Evolutionary conservation across 768 basidiomycete genomes (phyloP).

Genomic region (Cyathus striatus): DNA sequence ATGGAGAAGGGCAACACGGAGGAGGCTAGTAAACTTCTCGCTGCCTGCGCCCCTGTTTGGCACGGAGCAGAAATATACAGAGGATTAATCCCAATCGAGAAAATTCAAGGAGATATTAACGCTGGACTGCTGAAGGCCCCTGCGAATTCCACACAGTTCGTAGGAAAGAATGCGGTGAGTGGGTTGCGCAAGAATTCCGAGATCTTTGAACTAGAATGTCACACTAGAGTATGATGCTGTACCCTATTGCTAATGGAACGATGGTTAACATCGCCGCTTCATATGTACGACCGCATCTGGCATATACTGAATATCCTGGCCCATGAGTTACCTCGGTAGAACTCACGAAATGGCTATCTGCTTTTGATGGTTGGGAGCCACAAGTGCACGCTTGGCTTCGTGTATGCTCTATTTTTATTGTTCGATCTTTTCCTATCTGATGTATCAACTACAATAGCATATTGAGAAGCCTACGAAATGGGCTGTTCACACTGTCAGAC

Average conservation of each 20-base stretch:
- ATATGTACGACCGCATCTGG: conserved; percentile 10
- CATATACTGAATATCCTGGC: conserved; percentile 9
- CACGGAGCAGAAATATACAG: conserved; percentile 35
- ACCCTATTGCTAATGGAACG: conserved; percentile 43
- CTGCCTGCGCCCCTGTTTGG: conserved; percentile 24
- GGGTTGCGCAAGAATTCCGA: not conserved
- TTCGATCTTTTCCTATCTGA: no score
- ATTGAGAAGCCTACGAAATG: conserved; percentile 13
- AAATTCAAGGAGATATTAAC: not conserved
- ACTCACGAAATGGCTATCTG: conserved; percentile 6
- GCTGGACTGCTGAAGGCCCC: conserved; percentile 10
- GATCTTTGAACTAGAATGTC: not conserved
- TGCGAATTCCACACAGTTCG: not conserved
- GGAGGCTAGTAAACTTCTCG: conserved; percentile 10
- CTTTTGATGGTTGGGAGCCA: conserved; percentile 10
- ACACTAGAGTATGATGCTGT: conserved; percentile 37
- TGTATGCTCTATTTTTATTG: no score
- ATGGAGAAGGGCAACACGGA: conserved; percentile 3
- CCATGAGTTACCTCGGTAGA: conserved; percentile 9
- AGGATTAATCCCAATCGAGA: conserved; percentile 19
- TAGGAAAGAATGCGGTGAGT: conserved; percentile 15
- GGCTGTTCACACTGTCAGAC: conserved; percentile 13
- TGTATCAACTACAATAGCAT: conserved; percentile 4
- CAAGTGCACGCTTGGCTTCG: conserved; percentile 9
- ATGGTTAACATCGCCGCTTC: conserved; percentile 45